phyloP scores from a whole-genome alignment of 441 rosid genomes.

The Populus hybrid region DNA sequence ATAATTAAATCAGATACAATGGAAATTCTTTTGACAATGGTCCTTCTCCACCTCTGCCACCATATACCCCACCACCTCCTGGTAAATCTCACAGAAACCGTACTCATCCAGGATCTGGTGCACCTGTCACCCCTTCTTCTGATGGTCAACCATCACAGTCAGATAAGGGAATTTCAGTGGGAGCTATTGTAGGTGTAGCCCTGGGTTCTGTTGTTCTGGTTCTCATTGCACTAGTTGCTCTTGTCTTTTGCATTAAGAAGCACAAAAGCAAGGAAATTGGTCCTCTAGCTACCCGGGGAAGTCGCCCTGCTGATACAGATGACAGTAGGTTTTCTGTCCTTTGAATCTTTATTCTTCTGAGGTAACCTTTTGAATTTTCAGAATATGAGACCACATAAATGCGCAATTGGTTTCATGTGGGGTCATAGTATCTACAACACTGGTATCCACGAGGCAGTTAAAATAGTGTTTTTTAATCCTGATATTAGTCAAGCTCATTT shows the following conservation, averaged over 20 bases:
- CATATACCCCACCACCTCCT: slow-evolving; percentile 48
- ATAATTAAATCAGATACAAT: slow-evolving; percentile 53
- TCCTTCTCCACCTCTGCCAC: slow-evolving; percentile 79
- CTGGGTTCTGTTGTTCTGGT: slow-evolving; percentile 55
- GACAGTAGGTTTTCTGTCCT: slow-evolving; percentile 37
- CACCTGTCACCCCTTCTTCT: slow-evolving; percentile 34
- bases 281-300: slow-evolving; percentile 49
- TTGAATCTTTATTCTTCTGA: neutral
- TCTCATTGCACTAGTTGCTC: slow-evolving; percentile 41
- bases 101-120: slow-evolving; percentile 42
- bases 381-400: neutral
- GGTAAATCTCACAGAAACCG: slow-evolving; percentile 42
- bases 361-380: neutral
- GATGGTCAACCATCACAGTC: slow-evolving; percentile 40
- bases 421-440: neutral
- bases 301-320: slow-evolving; percentile 44
- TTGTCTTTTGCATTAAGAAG: slow-evolving; percentile 52
- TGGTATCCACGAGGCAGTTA: neutral
- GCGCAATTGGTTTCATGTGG: neutral
- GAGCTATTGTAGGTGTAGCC: slow-evolving; percentile 63
- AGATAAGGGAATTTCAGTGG: slow-evolving; percentile 48
- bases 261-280: slow-evolving; percentile 44
- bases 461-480: neutral
- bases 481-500: neutral
- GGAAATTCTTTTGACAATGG: slow-evolving; percentile 85